Evolutionary conservation across 192 early-diverging fungal species (phyloP), one percentile per base, ranked within the genome.

Genomic region (Lobulomyces angularis): DNA sequence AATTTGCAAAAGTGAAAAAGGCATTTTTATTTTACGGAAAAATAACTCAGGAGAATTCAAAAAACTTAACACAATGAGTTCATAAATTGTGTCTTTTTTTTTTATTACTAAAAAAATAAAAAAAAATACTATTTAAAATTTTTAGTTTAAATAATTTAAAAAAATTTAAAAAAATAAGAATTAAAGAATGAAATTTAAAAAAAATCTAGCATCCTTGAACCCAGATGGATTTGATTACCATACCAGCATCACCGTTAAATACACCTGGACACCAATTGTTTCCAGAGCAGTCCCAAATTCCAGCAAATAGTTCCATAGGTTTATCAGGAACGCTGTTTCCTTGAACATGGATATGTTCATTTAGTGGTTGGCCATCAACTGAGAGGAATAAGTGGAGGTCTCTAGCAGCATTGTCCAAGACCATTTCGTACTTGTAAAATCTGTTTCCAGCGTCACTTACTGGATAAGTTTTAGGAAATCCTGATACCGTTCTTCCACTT

Each of bases 261-360:
- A 29, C 11, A 26, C 37, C 37, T 9, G 37, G 37, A 29, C 37
- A 39, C 37, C 37, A 39, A 29, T 29, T 39, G 37, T 39, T 39
- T 11, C 37, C 37, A 9, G 11, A 9, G 37, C 37, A 39, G 9
- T 39, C 37, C 37, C 37, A 39, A 39, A 39, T 39, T 39, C 37
- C 37, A 14, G 32, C 9, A 29, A 39, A 39, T 26, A 39, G 37
- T 17, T 39, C 37, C 37, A 39, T 39, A 9, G 37, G 16, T 17
- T 39, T 29, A 9, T 14, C 11, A 14, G 37, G 37, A 9, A 39
- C 37, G 16, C 32, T 39, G 9, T 9, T 17, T 9, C 9, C 11
- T 14, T 39, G 16, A 39, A 29, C 32, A 12, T 39, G 16, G 9
- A 39, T 9, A 9, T 26, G 37, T 39, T 29, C 37, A 17, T 26